Evolutionary conservation across 2,329 filamentous ascomycete species (phyloP), one percentile per base, ranked within the genome.

Genomic region (Calonectria pseudoreteaudii): DNA sequence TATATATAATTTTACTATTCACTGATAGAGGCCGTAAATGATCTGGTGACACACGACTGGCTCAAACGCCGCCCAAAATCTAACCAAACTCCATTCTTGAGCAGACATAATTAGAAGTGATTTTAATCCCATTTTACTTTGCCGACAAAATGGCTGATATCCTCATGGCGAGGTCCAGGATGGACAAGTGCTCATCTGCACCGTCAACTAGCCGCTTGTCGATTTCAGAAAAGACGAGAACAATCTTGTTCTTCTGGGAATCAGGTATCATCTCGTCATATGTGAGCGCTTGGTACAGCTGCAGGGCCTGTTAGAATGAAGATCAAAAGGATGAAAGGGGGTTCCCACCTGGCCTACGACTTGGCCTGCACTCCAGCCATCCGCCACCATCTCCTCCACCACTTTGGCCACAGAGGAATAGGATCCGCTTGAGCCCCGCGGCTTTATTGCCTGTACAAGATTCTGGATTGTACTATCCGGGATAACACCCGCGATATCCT

Each of bases 401-500:
- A 95, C 93, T 77, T 92, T 92, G 0, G 95, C 92, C 20, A 99
- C 91, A 16, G 90, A 89, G 73, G 92, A 90, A 81, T 98, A 99
- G 0, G 92, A 88, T 18, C 90, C 88, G 1, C 90, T 90, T 47
- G 89, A 88, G 30, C 90, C 90, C 76, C 88, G 90, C 6, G 95
- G 94, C 78, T 94, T 93, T 87, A 98, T 94, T 23, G 95, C 94
- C 73, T 91, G 86, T 16, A 95, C 87, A 20, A 99, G 88, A 11
- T 84, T 85, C 70, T 94, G 90, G 65, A 99, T 91, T 1, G 95
- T 94, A 14, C 83, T 80, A 18, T 93, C 90, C 0, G 97, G 97
- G 78, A 99, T 96, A 3, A 98, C 95, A 70, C 97, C 97, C 0
- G 97, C 96, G 82, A 99, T 99, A 80, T 99, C 97, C 82, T 98